Conservation (phyloP, 768 basidiomycete species). For the Cyathus striatus region DNA sequence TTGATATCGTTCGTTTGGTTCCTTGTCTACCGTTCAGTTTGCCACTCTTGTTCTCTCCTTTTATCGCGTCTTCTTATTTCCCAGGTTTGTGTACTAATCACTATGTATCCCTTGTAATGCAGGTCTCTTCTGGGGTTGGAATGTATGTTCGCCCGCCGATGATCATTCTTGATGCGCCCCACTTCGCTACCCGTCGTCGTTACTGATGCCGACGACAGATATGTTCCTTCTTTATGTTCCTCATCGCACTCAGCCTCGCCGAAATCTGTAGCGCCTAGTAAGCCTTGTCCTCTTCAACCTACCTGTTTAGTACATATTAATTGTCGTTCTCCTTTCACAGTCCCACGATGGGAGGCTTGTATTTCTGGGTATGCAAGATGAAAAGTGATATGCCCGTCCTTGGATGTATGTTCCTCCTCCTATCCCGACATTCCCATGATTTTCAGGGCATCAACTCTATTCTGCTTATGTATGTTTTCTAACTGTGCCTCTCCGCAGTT, state of each 20-base stretch:
- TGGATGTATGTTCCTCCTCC: constrained; percentile 34
- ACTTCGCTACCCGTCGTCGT: neutral
- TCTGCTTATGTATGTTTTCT: neutral
- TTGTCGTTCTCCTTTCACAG: constrained; percentile 15
- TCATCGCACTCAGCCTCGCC: constrained; percentile 50
- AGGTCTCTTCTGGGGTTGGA: constrained; percentile 59
- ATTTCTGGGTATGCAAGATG: constrained; percentile 63
- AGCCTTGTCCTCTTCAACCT: constrained; percentile 1
- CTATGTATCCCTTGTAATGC: neutral
- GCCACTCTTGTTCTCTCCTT: neutral
- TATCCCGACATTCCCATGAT: neutral
- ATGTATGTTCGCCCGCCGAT: constrained; percentile 26
- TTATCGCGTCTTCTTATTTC: neutral
- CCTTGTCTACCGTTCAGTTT: constrained; percentile 43
- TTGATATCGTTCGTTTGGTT: too few species aligned
- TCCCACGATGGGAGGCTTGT: constrained; percentile 54
- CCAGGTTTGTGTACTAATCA: neutral
- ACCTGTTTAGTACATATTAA: neutral
- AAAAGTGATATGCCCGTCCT: constrained; percentile 47
- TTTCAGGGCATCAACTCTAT: neutral
- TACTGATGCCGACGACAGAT: constrained; percentile 20
- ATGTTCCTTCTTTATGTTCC: constrained; percentile 54
- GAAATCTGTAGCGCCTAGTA: constrained; percentile 58
- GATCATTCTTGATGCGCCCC: neutral
- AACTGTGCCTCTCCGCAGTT: constrained; percentile 11